Evolutionary conservation across 176 grass and related monocot genomes (phyloP).

Genomic region (Rhipidocladum racemiflorum): DNA sequence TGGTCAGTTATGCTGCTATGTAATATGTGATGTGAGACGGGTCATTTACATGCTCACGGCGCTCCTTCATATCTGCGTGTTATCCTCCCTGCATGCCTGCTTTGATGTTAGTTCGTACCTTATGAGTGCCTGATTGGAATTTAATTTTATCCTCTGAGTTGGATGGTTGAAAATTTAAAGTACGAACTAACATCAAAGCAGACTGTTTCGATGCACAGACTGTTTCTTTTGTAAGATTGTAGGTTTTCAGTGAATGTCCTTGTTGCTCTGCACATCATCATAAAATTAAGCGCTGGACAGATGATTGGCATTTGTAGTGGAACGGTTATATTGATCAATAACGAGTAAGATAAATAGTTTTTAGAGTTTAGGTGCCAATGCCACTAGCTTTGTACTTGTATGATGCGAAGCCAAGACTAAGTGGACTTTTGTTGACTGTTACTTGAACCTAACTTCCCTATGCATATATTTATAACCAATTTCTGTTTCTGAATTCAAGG

Average conservation of each 20-base stretch:
- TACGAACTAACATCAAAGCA: no score
- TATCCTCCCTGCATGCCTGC: no score
- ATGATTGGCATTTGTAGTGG: neutral
- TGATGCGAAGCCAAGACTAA: slow-evolving; percentile 1
- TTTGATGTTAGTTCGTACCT: no score
- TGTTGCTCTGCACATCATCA: slow-evolving; percentile 8
- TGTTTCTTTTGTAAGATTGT: neutral
- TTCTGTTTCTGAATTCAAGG: slow-evolving; percentile 56
- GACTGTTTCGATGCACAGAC: neutral
- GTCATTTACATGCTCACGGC: no score
- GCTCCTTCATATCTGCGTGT: no score
- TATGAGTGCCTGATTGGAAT: no score
- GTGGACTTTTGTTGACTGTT: slow-evolving; percentile 15
- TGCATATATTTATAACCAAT: slow-evolving; percentile 19
- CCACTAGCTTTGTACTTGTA: neutral
- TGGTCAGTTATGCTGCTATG: neutral
- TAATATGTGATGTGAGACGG: no score
- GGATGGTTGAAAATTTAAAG: no score
- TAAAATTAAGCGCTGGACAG: neutral
- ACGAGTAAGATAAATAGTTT: neutral
- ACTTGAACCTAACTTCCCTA: slow-evolving; percentile 8
- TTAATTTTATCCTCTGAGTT: no score
- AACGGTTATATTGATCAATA: slow-evolving; percentile 10
- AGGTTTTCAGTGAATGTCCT: neutral
- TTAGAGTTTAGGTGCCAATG: neutral